A percentile compares a stretch with the other conserved stretches of the same genome.
Conservation (phyloP, 306 rosid species). For the Trifolium dubium region DNA sequence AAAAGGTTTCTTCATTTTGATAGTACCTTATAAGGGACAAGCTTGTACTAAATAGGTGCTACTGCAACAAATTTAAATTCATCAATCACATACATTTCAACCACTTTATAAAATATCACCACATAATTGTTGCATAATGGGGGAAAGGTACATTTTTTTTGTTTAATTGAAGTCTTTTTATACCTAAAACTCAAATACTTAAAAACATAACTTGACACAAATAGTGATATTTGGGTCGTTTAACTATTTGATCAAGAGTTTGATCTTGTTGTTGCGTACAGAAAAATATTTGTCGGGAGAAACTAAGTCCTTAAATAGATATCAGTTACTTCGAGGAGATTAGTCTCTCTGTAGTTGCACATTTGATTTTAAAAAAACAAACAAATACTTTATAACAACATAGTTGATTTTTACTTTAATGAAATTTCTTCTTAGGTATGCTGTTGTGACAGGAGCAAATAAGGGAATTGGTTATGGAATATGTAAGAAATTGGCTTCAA, state of each 20-base stretch:
- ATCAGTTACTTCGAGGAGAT: no score
- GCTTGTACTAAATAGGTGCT: neutral
- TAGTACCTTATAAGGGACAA: constrained; percentile 13
- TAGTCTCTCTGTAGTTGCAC: no score
- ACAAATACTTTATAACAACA: neutral
- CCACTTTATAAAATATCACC: neutral
- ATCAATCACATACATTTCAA: neutral
- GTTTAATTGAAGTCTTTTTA: neutral
- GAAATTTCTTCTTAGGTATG: constrained; percentile 32
- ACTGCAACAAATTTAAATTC: neutral
- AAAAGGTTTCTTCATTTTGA: neutral
- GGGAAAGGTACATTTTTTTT: constrained; percentile 22
- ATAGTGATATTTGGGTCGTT: no score
- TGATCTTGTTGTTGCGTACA: no score
- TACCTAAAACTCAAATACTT: neutral
- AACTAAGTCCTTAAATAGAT: no score
- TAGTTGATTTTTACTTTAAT: constrained; percentile 6
- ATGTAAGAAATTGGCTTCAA: constrained; percentile 50
- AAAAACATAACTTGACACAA: no score
- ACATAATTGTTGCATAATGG: constrained; percentile 21
- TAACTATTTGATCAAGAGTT: no score
- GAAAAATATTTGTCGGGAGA: no score
- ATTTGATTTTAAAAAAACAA: neutral
- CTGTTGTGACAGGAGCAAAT: constrained; percentile 47
- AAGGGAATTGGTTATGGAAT: constrained; percentile 52